Base-by-base conservation (phyloP, 1,284 basidiomycete species). In the Hymenochaete sp. region DNA sequence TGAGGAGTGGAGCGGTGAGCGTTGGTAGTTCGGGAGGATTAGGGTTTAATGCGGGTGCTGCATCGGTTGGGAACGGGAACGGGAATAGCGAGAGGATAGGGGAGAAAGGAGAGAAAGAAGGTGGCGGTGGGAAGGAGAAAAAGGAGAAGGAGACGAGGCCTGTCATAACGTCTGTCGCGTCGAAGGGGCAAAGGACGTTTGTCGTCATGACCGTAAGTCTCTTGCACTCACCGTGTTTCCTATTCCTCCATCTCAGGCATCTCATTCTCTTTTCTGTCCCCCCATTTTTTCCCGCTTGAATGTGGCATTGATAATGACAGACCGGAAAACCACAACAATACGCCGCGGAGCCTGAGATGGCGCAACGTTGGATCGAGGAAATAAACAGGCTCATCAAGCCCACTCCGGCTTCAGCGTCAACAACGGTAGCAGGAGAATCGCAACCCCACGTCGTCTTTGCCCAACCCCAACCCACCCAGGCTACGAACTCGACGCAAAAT, bases 121-220 rank as follows among this genome's bases (percentile, higher is more conserved):
- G 40, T 26, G 32, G 21, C 21, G 21, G 13, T 16, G 46, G 32
- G 46, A 44, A 48, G 35, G 67, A 62, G 51, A 67, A 66, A n/a
- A 67, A 59, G 46, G 63, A 62, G 33, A 67, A 62, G 48, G 67
- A 67, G 31, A 58, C 58, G 4, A 62, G 62, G 39, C 58, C 58
- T 14, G 60, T 68, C 33, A 60, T 82, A 9, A 64, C 66, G 4
- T 67, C 68, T 21, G 73, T 75, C 1, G 73, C 73, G 47, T 56
- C 66, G 28, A 79, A 78, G 55, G 65, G 73, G 38, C 75, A 76
- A 42, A 63, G 71, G 32, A 75, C 77, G 56, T 79, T 82, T 57
- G 70, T 75, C n/a, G 65, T 82, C 29, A 59, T 79, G 55, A 78
- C 77, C 41, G 79, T 82, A 65, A 47, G 44, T 48, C 32, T n/a